Conservation (phyloP, 176 grass and related monocot genomes). For the Zea luxurians region DNA sequence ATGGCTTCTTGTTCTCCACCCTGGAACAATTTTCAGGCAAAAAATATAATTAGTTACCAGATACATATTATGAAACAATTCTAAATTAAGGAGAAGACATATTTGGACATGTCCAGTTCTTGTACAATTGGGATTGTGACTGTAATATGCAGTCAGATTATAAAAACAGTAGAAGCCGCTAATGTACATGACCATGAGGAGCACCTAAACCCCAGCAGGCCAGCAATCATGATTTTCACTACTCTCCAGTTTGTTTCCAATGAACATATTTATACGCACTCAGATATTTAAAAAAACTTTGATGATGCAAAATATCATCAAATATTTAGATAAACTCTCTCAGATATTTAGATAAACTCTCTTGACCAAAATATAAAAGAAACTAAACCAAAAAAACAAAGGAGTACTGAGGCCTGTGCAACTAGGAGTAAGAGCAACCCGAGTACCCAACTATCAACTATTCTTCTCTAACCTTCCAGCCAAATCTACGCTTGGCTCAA, state of each 20-base stretch:
- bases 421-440: background rate
- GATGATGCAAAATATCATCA: too few relatives aligned
- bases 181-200: background rate
- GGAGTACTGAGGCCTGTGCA: too few relatives aligned
- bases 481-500: background rate
- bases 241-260: background rate
- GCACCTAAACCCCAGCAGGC: background rate
- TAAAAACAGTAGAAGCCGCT: background rate
- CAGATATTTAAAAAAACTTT: too few relatives aligned
- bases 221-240: background rate
- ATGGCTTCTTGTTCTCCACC: slow-evolving; percentile 72
- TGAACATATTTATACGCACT: background rate
- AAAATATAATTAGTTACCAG: background rate
- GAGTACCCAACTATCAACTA: background rate
- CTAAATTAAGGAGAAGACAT: background rate
- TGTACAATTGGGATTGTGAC: background rate
- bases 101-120: background rate
- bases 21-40: slow-evolving; percentile 46
- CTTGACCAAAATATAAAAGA: background rate
- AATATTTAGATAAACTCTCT: too few relatives aligned
- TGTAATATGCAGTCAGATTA: background rate
- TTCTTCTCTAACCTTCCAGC: slow-evolving; percentile 3
- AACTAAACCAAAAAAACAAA: background rate
- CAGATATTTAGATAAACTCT: too few relatives aligned
- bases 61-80: background rate